Percentiles rank a stretch among this genome's conserved stretches.
Evolutionary conservation across 192 early-diverging fungal species (phyloP).

Genomic region (Backusella tuberculispora): DNA sequence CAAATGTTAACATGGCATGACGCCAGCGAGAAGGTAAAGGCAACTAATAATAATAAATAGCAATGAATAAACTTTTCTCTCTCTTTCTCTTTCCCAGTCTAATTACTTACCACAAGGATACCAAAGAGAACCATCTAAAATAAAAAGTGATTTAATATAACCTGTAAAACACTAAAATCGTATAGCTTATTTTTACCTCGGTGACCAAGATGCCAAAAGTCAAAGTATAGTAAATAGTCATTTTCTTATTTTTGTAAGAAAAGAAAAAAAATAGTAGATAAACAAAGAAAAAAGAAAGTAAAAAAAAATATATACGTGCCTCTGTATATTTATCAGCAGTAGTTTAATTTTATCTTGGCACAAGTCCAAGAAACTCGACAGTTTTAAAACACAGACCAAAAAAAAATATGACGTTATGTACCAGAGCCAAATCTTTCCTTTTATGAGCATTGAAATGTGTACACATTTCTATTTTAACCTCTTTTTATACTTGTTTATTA

Average conservation of each 20-base stretch:
- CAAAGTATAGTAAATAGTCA: slow-evolving; percentile 32
- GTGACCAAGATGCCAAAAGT: slow-evolving; percentile 31
- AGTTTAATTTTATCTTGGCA: neutral
- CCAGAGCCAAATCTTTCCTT: no score
- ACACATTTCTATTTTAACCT: no score
- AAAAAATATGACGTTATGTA: neutral
- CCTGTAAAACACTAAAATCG: neutral
- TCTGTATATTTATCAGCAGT: neutral
- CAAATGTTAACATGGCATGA: slow-evolving; percentile 51
- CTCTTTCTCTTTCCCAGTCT: neutral
- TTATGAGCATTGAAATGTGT: no score
- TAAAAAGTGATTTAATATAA: neutral
- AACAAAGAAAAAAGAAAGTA: neutral
- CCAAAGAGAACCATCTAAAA: slow-evolving; percentile 35
- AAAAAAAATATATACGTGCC: neutral
- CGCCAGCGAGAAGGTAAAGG: slow-evolving; percentile 58
- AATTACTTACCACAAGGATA: slow-evolving; percentile 23
- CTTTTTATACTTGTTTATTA: no score
- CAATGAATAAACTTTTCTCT: neutral
- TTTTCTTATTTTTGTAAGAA: neutral
- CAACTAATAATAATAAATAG: slow-evolving; percentile 36
- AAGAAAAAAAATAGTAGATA: neutral
- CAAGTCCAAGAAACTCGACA: neutral
- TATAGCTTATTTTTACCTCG: slow-evolving; percentile 16
- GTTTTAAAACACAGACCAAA: neutral